Evolutionary conservation across 2,329 filamentous ascomycete genomes (phyloP), one percentile per base, ranked within the genome.

Genomic region (Domatiomyces catenatus): DNA sequence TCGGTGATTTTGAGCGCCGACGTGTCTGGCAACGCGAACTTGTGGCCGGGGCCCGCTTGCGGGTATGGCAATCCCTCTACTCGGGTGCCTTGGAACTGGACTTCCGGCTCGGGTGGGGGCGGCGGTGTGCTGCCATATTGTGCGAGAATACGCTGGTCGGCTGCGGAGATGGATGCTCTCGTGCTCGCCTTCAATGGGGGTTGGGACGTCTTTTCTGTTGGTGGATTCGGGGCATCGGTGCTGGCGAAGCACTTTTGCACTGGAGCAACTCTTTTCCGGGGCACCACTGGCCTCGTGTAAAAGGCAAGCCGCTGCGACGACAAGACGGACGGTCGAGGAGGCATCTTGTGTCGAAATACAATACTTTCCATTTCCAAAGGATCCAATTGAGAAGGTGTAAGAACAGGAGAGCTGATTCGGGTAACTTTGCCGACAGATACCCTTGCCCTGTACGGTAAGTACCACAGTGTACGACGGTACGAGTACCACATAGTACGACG

Each of bases 21-120:
- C 50, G 81, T 69, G 36, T 73, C 70, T 1, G 88, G 88, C 55
- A 86, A 70, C 3, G 78, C 79, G 62, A 87, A 95, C 63, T 90
- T 93, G 64, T 86, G 74, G n/a, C 85, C 84, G 12, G 72, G 65
- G 3, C 58, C 58, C 1, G 56, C 56, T 12, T 60, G 52, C 8
- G 58, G 58, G 39, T 60, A 60, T 17, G 56, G 51, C 22, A 60
- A 50, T n/a, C 56, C 58, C 42, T 65, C 48, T 59, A 59, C 28
- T 67, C 62, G n/a, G 58, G 58, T 28, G 53, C 55, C 46, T 15
- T 54, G 42, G 46, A 58, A 58, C 17, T 51, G 46, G 22, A 49
- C 47, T 18, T 46, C 43, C 50, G 46, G 26, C 44, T 42, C 20
- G 15, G 10, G 10, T 2, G 32, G 32, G 10, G 5, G 10, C 15